Percentiles rank a stretch among this genome's conserved stretches.
Conservation (phyloP, 208 protist genomes). For the Tritrichomonas musculus region DNA sequence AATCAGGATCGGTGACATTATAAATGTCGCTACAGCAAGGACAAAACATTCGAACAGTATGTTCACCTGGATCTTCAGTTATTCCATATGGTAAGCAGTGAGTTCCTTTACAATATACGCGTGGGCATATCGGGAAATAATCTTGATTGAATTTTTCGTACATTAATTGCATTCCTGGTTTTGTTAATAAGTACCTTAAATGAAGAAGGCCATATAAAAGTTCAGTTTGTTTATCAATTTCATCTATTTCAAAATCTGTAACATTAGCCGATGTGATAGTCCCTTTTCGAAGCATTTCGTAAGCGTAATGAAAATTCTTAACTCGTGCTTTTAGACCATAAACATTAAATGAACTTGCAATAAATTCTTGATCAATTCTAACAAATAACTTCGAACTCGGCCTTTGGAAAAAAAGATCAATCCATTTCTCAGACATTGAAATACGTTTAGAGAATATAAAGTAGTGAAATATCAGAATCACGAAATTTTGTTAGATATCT, state of each 20-base stretch:
- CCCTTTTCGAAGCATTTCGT: neutral
- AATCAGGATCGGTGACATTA: neutral
- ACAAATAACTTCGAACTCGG: neutral
- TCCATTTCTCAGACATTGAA: too few relatives aligned
- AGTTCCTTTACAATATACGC: neutral
- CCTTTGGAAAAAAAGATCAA: too few relatives aligned
- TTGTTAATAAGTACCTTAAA: neutral
- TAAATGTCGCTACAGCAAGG: neutral
- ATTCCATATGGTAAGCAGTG: neutral
- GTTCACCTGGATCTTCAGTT: neutral
- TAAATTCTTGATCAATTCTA: neutral
- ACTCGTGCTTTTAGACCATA: neutral
- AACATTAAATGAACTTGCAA: neutral
- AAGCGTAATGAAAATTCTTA: neutral
- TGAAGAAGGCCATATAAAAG: conserved; percentile 11
- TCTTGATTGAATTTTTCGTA: neutral
- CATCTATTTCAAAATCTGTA: neutral
- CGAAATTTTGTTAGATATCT: too few relatives aligned
- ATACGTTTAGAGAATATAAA: too few relatives aligned
- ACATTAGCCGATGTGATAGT: neutral
- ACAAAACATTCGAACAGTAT: conserved; percentile 8
- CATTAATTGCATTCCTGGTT: neutral
- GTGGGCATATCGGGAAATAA: neutral
- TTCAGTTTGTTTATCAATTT: neutral
- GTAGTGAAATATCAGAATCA: too few relatives aligned